Evolutionary conservation across 108 stramenopile species (phyloP).

Genomic region (Cyclostephanos tholiformis): DNA sequence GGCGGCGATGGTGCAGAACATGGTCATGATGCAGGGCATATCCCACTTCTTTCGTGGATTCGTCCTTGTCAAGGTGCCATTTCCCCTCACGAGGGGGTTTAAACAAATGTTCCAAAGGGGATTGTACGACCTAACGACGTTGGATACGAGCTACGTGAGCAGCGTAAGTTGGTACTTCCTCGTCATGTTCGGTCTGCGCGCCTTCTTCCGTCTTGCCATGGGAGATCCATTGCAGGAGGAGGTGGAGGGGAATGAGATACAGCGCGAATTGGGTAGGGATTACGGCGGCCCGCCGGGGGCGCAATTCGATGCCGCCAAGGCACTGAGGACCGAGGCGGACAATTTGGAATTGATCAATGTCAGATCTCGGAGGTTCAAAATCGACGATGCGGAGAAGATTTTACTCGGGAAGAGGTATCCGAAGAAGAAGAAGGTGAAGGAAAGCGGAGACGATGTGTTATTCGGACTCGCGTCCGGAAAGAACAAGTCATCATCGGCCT

Average conservation of each 20-base stretch:
- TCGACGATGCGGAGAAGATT: constrained; percentile 77
- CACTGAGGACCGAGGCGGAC: constrained; percentile 73
- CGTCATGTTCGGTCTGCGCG: constrained; percentile 95
- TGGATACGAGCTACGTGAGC: constrained; percentile 94
- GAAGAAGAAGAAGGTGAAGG: constrained; percentile 48
- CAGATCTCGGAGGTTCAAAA: constrained; percentile 58
- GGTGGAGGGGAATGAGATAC: constrained; percentile 56
- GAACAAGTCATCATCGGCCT: constrained; percentile 8
- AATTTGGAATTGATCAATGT: constrained; percentile 83
- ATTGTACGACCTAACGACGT: constrained; percentile 80
- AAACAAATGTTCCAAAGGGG: constrained; percentile 98
- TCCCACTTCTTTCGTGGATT: constrained; percentile 93
- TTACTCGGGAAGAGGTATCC: constrained; percentile 76
- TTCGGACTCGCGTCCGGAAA: constrained; percentile 32
- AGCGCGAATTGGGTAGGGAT: constrained; percentile 54
- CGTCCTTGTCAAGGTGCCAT: constrained; percentile 94
- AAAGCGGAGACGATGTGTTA: constrained; percentile 36
- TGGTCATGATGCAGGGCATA: constrained; percentile 99
- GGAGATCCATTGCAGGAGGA: constrained; percentile 83
- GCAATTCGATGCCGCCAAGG: constrained; percentile 74
- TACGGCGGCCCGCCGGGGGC: constrained; percentile 36
- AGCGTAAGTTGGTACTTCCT: constrained; percentile 96
- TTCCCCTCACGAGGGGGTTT: constrained; percentile 93
- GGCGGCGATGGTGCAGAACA: constrained; percentile 97
- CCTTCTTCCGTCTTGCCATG: constrained; percentile 89